Percentiles rank a stretch among this genome's conserved stretches.
These are phyloP conservation scores for Trametes maxima DNA, from an alignment of 768 basidiomycete species.

Conservation along the genomic window DNA sequence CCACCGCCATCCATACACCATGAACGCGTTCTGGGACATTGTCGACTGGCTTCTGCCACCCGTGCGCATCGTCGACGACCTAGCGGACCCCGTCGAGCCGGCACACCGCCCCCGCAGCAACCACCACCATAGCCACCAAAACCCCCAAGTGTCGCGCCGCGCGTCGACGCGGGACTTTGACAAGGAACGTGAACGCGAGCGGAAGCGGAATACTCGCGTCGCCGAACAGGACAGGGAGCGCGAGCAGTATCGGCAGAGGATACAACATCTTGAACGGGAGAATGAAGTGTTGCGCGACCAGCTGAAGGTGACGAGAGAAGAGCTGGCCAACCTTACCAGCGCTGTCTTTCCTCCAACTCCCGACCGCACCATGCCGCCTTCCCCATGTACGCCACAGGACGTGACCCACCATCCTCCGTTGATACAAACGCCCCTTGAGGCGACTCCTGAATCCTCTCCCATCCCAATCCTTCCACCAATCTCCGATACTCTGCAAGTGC, in stretches of 20 bases:
- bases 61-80: conserved; percentile 35
- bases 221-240: conserved; percentile 24
- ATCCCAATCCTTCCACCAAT: no score
- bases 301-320: conserved; percentile 22
- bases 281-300: conserved; percentile 29
- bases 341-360: conserved; percentile 22
- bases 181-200: conserved; percentile 23
- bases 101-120: conserved; percentile 20
- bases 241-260: conserved; percentile 25
- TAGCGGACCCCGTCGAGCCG: conserved; percentile 27
- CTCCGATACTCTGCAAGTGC: no score
- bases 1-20: conserved; percentile 12
- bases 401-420: neutral
- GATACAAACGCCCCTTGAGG: neutral
- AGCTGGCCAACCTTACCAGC: conserved; percentile 21
- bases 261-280: conserved; percentile 30
- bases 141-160: conserved; percentile 14
- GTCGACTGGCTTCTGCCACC: conserved; percentile 35
- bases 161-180: conserved; percentile 14
- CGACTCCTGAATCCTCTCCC: neutral
- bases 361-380: conserved; percentile 12
- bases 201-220: conserved; percentile 9
- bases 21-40: conserved; percentile 35
- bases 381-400: conserved; percentile 6
- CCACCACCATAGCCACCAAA: conserved; percentile 11